A percentile compares a stretch with the other conserved stretches of the same genome.
Conservation (phyloP, 352 stramenopile species). For the Aphanomyces stellatus region DNA sequence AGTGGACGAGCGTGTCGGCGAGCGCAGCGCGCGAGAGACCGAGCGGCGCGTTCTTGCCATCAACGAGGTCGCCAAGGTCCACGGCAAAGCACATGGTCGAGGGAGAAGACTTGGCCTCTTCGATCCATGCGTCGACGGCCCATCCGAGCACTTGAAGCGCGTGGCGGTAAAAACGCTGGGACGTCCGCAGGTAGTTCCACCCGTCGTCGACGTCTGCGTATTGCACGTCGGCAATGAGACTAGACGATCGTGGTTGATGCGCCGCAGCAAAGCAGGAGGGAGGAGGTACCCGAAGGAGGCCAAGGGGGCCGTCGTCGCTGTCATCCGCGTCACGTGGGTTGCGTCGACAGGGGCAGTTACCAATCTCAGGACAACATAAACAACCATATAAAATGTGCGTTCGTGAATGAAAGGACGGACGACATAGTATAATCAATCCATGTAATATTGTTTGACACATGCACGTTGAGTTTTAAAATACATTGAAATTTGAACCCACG, state of each 20-base stretch:
- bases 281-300: too few species aligned
- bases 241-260: conserved; percentile 4
- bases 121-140: conserved; percentile 44
- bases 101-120: background rate
- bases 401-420: background rate
- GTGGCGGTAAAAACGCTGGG: conserved; percentile 58
- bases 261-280: background rate
- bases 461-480: too few species aligned
- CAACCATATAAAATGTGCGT: too few species aligned
- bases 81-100: conserved; percentile 44
- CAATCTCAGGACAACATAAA: too few species aligned
- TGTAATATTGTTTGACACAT: background rate
- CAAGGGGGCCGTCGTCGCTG: too few species aligned
- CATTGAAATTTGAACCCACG: background rate
- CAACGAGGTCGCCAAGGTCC: conserved; percentile 73
- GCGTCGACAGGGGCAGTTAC: too few species aligned
- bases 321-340: too few species aligned
- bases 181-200: conserved; percentile 67
- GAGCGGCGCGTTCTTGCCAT: conserved; percentile 58
- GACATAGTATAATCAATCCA: background rate
- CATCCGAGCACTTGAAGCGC: conserved; percentile 42
- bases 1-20: conserved; percentile 32
- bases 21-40: conserved; percentile 40
- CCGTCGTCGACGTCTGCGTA: conserved; percentile 73
- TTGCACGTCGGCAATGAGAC: conserved; percentile 68